Evolutionary conservation across 2,329 filamentous ascomycete genomes (phyloP), one percentile per base, ranked within the genome.

Genomic region (Camillea tinctor): DNA sequence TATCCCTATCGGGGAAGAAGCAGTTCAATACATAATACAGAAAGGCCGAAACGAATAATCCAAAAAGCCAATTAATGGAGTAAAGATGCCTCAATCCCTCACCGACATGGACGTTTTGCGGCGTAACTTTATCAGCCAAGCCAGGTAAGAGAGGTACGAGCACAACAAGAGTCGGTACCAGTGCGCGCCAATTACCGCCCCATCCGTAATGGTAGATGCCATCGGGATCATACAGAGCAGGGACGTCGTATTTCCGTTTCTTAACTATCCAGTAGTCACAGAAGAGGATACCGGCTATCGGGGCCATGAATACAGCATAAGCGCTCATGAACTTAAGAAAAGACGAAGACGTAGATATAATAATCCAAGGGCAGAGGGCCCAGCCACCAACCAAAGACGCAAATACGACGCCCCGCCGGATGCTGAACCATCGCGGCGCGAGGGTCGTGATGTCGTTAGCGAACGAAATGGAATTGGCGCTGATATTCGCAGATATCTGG

Each of bases 341-440:
- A 9, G 68, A 66, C 11, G 63, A 52, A 5, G 72, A 73, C 1
- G 69, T 71, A 9, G 69, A 62, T 15, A 74, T 59, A 60, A 76
- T 74, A 51, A 73, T 73, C 74, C 74, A 76, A 1, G 74, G 74
- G 22, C 69, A 71, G 54, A 75, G 61, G 0, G 69, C 72, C 73
- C 74, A 76, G 21, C 71, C 71, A 9, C 72, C 73, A 5, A 74
- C 3, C 8, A 76, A 57, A 19, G 73, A 62, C 3, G 67, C 70
- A 36, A 75, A 55, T 44, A 72, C 64, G 20, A 68, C 69, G 20
- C 72, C 74, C 1, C 74, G 68, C 3, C 70, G 66, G 36, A 74
- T 72, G 54, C 73, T 72, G 54, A 75, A 57, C 64, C 66, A 74
- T 17, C 65, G 66, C 21, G 73, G 74, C 19, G 66, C 56, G 5